Percentiles rank a stretch among this genome's conserved stretches.
These are phyloP conservation scores for Phytophthora boehmeriae DNA, from an alignment of 352 stramenopile genomes.

Conservation along the genomic window DNA sequence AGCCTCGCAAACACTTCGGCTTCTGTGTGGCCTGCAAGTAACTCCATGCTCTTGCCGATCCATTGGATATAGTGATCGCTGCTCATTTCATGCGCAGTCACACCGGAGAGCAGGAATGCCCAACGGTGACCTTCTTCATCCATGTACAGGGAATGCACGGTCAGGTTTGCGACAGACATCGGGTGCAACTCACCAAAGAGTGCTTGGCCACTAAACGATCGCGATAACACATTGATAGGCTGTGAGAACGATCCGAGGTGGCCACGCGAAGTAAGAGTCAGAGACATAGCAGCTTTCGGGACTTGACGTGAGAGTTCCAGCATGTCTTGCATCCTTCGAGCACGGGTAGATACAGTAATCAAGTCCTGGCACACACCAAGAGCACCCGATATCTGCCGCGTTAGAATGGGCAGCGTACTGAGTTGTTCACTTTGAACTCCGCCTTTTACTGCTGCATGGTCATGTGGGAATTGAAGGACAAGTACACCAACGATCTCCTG, in stretches of 20 bases:
- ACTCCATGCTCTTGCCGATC: conserved; percentile 51
- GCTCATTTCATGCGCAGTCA: conserved; percentile 50
- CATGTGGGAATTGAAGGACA: conserved; percentile 61
- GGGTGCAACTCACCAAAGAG: conserved; percentile 32
- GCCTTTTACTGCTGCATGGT: conserved; percentile 23
- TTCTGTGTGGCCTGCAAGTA: conserved; percentile 14
- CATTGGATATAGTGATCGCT: conserved; percentile 62
- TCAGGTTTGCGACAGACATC: conserved; percentile 37
- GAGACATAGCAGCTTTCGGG: conserved; percentile 32
- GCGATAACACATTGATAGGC: conserved; percentile 53
- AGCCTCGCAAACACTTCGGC: conserved; percentile 50
- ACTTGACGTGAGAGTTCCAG: conserved; percentile 49
- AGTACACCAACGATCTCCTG: conserved; percentile 73
- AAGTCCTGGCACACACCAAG: conserved; percentile 77
- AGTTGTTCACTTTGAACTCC: conserved; percentile 45
- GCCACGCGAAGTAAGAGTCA: conserved; percentile 58
- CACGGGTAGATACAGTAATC: conserved; percentile 42
- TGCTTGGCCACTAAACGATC: conserved; percentile 37
- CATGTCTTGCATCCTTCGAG: conserved; percentile 52
- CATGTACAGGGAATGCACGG: conserved; percentile 44
- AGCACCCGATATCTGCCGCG: conserved; percentile 69
- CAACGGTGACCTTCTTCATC: conserved; percentile 64
- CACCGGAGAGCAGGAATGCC: conserved; percentile 55
- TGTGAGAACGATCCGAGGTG: conserved; percentile 61
- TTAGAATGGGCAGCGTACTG: conserved; percentile 63